Base-by-base conservation (phyloP, 371 early-diverging fungal genomes). In the Syncephalastrum racemosum region DNA sequence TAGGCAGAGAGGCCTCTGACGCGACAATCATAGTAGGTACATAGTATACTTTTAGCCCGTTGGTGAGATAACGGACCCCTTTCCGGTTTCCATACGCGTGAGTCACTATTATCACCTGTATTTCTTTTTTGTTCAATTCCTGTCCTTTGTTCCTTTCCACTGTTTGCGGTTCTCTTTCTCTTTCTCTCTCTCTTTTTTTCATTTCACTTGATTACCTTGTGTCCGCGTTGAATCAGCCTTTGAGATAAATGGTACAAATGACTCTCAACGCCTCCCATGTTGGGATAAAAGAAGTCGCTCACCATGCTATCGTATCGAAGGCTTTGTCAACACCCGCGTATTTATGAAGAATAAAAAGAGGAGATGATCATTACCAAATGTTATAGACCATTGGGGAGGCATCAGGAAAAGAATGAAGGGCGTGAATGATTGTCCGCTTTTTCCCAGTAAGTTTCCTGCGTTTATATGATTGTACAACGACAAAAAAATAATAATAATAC, bases 221-320 rank as follows among this genome's bases (percentile, higher is more conserved):
- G 99, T 15, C 98, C 99, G 19, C 92, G 81, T 59, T 81, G 84
- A 44, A 94, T 89, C 42, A 99, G 79, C 51, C 91, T 83, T 70
- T 95, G 94, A 16, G 96, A 90, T 43, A 99, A 75, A 67, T 92
- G 90, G 66, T 93, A 94, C 31, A 99, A 76, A 77, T 99, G 99
- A 41, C 91, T 92, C 71, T 99, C 99, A 3, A 99, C 96, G 5
- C 99, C 99, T 48, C 99, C 99, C 64, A 93, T 87, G 58, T 92
- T 93, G 31, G 99, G 99, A 72, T 92, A 97, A 75, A 99, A 99
- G 72, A 98, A 99, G 81, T 99, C 99, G 20, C 93, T 93, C 10
- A 93, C 95, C 85, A 95, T 83, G 61, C 91, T 89, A 68, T 31
- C 14, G 6, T 16, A 2, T 10, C n/a, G 46, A 20, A 46, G 23